Base-by-base conservation (phyloP, 306 rosid genomes). In the Dicorynia guianensis region DNA sequence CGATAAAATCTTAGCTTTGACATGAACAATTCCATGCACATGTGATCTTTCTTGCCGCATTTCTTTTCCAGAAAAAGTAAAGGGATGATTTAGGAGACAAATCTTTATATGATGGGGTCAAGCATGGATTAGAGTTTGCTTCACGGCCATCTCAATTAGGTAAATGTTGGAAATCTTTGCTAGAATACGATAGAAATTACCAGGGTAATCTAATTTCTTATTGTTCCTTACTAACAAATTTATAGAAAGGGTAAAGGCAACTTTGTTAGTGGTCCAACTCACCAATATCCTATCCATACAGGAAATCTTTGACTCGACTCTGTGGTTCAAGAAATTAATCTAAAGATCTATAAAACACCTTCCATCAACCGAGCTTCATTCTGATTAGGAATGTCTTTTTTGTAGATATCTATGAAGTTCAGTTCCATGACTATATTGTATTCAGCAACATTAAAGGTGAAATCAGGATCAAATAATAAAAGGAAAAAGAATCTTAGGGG, bases 11-110 rank as follows among this genome's bases (percentile, higher is more conserved):
- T 43, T 46, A 68, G 30, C 12, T 40, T 2, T 59, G 18, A 50
- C 25, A 46, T 56, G 47, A 68, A 73, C 30, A 33, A 9, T 8
- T 53, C 44, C 17, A 35, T 77, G 69, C 36, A 50, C 55, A 50
- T 71, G 55, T 46, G 46, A 4, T 77, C 19, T 67, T 19, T 59
- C 44, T 62, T 39, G n/a, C 43, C 15, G 12, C 62, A 62, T 47
- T 67, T 59, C n/a, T 62, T 69, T 57, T 67, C 17, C 59, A 74
- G 54, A 74, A 78, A 8, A 25, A 25, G 59, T 44, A 55, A 63
- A 39, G 17, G 33, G 35, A 40, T 63, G 13, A 63, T 19, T 5
- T 19, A 0, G 4, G 39, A 18, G 17, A 3, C 38, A 44, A 20
- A 6, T 42, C 19, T 6, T 66, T 65, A 30, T 77, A 14, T 58